Conservation (phyloP, 306 rosid genomes). For the Sophora flavescens region DNA sequence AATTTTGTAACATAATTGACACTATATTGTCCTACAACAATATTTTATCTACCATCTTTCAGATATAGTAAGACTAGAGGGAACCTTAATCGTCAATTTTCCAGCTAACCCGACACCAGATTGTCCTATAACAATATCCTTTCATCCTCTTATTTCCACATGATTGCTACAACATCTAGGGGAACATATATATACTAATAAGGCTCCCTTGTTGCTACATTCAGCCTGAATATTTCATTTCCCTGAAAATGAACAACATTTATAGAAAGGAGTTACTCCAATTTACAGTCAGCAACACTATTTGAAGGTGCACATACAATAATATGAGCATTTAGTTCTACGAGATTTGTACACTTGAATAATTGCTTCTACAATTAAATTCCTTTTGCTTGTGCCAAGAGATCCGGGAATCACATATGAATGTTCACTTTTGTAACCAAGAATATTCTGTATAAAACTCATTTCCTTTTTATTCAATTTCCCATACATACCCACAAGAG, state of each 20-base stretch:
- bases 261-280: slow-evolving; percentile 60
- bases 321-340: slow-evolving; percentile 47
- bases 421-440: slow-evolving; percentile 71
- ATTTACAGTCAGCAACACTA: slow-evolving; percentile 72
- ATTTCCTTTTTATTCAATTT: slow-evolving; percentile 63
- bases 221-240: slow-evolving; percentile 70
- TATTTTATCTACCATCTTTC: too few relatives aligned
- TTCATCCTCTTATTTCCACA: too few relatives aligned
- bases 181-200: too few relatives aligned
- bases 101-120: too few relatives aligned
- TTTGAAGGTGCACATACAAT: slow-evolving; percentile 81
- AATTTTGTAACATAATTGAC: too few relatives aligned
- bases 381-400: slow-evolving; percentile 80
- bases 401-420: slow-evolving; percentile 77
- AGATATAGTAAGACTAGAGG: too few relatives aligned
- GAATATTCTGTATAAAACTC: slow-evolving; percentile 58
- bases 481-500: slow-evolving; percentile 55
- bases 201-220: slow-evolving; percentile 54
- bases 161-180: too few relatives aligned
- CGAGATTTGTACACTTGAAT: slow-evolving; percentile 60
- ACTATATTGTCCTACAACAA: too few relatives aligned
- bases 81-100: too few relatives aligned
- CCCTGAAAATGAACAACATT: slow-evolving; percentile 41
- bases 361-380: slow-evolving; percentile 67
- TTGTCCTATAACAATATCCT: too few relatives aligned